Evolutionary conservation across 2,329 filamentous ascomycete genomes (phyloP).

Genomic region (Aspergillus sp.): DNA sequence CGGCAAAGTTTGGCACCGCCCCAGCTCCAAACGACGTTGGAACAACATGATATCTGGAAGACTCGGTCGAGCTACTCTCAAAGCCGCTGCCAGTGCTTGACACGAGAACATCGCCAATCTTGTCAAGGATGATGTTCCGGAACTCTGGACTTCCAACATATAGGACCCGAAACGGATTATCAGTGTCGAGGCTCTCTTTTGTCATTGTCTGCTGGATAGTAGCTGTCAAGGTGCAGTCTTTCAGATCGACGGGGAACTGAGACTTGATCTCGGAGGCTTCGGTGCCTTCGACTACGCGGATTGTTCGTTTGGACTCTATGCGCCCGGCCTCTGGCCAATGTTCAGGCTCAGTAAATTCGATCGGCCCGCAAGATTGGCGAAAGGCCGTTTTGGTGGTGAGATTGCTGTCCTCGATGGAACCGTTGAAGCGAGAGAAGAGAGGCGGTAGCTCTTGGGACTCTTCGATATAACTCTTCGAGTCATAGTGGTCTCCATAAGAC

Average conservation of each 20-base stretch:
- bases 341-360: constrained; percentile 44
- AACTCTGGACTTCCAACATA: constrained; percentile 42
- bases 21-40: constrained; percentile 48
- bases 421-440: constrained; percentile 25
- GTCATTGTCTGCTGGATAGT: constrained; percentile 47
- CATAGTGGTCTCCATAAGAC: constrained; percentile 26
- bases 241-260: constrained; percentile 24
- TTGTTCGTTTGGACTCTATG: constrained; percentile 43
- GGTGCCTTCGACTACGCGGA: constrained; percentile 34
- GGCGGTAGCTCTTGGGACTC: constrained; percentile 31
- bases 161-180: constrained; percentile 45
- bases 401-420: constrained; percentile 35
- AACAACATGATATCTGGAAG: constrained; percentile 49
- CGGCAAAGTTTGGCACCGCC: constrained; percentile 46
- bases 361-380: constrained; percentile 34
- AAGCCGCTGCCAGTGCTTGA: constrained; percentile 36
- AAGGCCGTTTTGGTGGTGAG: constrained; percentile 35
- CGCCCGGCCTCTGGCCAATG: constrained; percentile 38
- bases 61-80: constrained; percentile 36
- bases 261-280: constrained; percentile 29
- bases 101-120: constrained; percentile 48
- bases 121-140: constrained; percentile 44
- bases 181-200: constrained; percentile 36
- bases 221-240: constrained; percentile 35
- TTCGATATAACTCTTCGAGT: constrained; percentile 25